Conservation (phyloP, 2,329 filamentous ascomycete species). For the Calonectria henricotiae region DNA sequence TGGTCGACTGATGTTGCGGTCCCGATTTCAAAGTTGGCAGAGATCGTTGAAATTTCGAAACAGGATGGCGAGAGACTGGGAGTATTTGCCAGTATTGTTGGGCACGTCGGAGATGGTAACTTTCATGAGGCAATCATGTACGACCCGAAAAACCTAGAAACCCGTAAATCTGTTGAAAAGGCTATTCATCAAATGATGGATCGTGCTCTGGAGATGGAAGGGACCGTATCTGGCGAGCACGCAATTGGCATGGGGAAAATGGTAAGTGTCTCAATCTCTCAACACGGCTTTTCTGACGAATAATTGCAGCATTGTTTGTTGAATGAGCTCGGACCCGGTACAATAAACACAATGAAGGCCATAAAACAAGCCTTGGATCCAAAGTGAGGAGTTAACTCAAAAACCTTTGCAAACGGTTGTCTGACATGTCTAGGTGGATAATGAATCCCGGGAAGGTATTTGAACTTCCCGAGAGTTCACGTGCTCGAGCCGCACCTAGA, state of each 20-base stretch:
- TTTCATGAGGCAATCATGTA: slow-evolving; percentile 73
- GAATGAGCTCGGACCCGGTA: slow-evolving; percentile 28
- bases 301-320: slow-evolving; percentile 16
- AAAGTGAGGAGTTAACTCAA: neutral
- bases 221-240: slow-evolving; percentile 79
- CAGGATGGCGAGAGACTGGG: slow-evolving; percentile 75
- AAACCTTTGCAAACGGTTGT: accelerated
- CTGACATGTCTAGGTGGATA: slow-evolving; percentile 27
- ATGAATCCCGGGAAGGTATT: slow-evolving; percentile 37
- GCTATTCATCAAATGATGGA: slow-evolving; percentile 74
- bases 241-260: slow-evolving; percentile 64
- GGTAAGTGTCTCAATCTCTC: neutral
- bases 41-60: slow-evolving; percentile 75
- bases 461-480: slow-evolving; percentile 20
- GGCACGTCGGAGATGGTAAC: slow-evolving; percentile 83
- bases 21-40: slow-evolving; percentile 79
- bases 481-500: slow-evolving; percentile 18
- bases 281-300: neutral
- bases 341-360: slow-evolving; percentile 31
- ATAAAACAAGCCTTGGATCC: slow-evolving; percentile 33
- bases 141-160: slow-evolving; percentile 34
- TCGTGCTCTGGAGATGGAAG: slow-evolving; percentile 77
- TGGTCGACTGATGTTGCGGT: slow-evolving; percentile 90
- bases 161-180: slow-evolving; percentile 16
- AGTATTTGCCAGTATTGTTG: slow-evolving; percentile 77